Conservation (phyloP, 2,329 filamentous ascomycete species). For the Fusarium phyllophilum region DNA sequence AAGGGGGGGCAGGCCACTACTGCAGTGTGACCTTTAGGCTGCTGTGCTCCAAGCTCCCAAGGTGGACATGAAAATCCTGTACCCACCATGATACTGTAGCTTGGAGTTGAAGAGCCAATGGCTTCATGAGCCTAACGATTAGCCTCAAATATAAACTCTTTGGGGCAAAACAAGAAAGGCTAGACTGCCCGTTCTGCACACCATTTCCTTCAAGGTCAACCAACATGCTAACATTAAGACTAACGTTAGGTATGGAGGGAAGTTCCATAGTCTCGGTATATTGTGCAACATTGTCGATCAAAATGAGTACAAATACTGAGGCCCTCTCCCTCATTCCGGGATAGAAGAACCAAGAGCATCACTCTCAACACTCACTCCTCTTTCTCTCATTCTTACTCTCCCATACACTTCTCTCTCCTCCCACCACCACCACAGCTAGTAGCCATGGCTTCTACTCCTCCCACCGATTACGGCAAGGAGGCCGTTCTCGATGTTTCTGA, state of each 20-base stretch:
- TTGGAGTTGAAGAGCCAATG: slow-evolving; percentile 11
- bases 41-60: neutral
- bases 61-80: slow-evolving; percentile 26
- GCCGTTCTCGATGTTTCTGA: slow-evolving; percentile 30
- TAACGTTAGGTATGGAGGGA: neutral
- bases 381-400: neutral
- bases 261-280: slow-evolving; percentile 8
- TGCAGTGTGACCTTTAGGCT: neutral
- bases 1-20: slow-evolving; percentile 21
- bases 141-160: slow-evolving; percentile 29
- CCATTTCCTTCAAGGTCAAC: slow-evolving; percentile 15
- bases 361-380: slow-evolving; percentile 19
- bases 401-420: slow-evolving; percentile 2
- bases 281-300: slow-evolving; percentile 4
- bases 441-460: slow-evolving; percentile 31
- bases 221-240: neutral
- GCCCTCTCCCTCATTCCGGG: slow-evolving; percentile 1
- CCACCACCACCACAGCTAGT: slow-evolving; percentile 2
- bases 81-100: slow-evolving; percentile 27
- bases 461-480: slow-evolving; percentile 36
- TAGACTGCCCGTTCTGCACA: slow-evolving; percentile 36
- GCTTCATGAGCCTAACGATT: neutral
- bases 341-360: slow-evolving; percentile 35
- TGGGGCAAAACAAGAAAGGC: slow-evolving; percentile 16
- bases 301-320: slow-evolving; percentile 35